Conservation (phyloP, 495 filamentous ascomycete species). For the Arthonia radiata region DNA sequence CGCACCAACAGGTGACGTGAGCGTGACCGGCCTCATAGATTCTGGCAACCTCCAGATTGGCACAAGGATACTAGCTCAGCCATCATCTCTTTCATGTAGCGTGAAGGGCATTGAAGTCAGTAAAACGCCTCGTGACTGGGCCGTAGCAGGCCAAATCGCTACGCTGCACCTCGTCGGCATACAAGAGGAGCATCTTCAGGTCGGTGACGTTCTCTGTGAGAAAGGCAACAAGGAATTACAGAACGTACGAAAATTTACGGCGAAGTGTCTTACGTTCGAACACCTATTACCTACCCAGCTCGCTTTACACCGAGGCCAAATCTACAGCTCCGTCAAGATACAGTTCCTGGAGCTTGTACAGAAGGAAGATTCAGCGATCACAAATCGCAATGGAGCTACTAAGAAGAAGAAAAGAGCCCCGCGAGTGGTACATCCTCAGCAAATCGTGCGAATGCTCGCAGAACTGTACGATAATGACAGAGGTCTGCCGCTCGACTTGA, state of each 20-base stretch:
- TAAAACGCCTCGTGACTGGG: slow-evolving; percentile 53
- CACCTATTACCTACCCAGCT: slow-evolving; percentile 67
- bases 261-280: slow-evolving; percentile 75
- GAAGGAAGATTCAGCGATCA: too few relatives aligned
- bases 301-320: slow-evolving; percentile 67
- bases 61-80: slow-evolving; percentile 55
- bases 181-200: slow-evolving; percentile 57
- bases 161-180: slow-evolving; percentile 67
- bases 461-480: too few relatives aligned
- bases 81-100: slow-evolving; percentile 49
- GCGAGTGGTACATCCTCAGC: too few relatives aligned
- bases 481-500: too few relatives aligned
- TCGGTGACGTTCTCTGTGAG: too few relatives aligned
- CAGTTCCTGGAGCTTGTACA: too few relatives aligned
- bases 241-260: slow-evolving; percentile 25
- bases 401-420: too few relatives aligned
- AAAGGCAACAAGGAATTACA: slow-evolving; percentile 10
- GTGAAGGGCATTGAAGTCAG: slow-evolving; percentile 60
- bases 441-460: too few relatives aligned
- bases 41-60: slow-evolving; percentile 62
- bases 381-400: too few relatives aligned
- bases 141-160: slow-evolving; percentile 82
- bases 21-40: slow-evolving; percentile 68
- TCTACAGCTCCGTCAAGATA: too few relatives aligned
- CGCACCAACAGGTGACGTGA: too few relatives aligned